These are phyloP conservation scores for Tuber brumale DNA, from an alignment of 495 filamentous ascomycete genomes.

Conservation along the genomic window DNA sequence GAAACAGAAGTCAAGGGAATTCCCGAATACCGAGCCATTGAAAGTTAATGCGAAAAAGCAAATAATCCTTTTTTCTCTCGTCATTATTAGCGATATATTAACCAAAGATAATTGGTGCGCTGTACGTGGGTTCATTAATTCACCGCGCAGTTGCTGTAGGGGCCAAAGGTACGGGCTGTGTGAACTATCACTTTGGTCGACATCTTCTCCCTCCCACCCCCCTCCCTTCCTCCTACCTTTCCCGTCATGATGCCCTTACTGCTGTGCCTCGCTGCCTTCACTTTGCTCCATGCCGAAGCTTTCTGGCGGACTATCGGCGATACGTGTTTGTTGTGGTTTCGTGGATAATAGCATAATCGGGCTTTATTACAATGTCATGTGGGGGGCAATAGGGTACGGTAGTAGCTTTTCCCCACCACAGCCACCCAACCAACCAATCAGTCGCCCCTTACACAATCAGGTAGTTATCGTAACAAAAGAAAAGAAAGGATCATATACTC, in stretches of 20 bases:
- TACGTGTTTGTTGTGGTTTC: not conserved
- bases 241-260: not conserved
- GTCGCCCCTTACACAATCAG: not conserved
- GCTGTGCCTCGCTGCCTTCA: not conserved
- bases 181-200: not conserved
- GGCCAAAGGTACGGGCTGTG: not conserved
- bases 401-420: not conserved
- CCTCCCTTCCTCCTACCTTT: not conserved
- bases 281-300: not conserved
- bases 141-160: not conserved
- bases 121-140: not conserved
- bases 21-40: not conserved
- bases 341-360: not conserved
- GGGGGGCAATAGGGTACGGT: not conserved
- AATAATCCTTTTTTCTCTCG: not conserved
- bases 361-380: not conserved
- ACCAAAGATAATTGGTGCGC: not conserved
- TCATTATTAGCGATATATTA: not conserved
- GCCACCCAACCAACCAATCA: not conserved
- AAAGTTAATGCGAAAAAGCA: conserved; percentile 4
- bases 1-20: not conserved
- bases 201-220: not conserved
- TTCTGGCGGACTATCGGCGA: not conserved
- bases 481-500: not conserved
- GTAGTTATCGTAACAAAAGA: not conserved